Evolutionary conservation across 768 basidiomycete species (phyloP), one percentile per base, ranked within the genome.

Genomic region (Mycena polygramma): DNA sequence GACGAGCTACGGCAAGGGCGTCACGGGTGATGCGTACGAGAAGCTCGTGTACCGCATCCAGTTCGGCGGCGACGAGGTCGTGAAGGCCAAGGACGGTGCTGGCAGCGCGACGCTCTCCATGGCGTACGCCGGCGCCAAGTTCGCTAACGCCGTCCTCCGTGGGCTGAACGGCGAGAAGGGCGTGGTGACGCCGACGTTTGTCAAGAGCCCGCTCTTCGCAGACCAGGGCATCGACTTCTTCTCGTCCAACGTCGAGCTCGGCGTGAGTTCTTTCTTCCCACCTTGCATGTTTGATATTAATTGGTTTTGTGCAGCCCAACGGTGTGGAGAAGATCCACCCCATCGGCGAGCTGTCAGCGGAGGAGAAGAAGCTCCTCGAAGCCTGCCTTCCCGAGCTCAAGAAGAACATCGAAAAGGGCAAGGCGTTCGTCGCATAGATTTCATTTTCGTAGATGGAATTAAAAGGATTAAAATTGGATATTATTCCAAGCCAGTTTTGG

Each of bases 401-500:
- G 90, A 96, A 94, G 91, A 98, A 98, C 90, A 97, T 98, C 76
- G 94, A 94, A 83, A 98, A 96, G 91, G 96, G 96, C 83, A 90
- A 87, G 82, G 87, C 88, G 52, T 95, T 94, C 73, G 92, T 89
- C 74, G 88, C 88, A 59, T 60, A 60, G 30, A 48, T 57, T 24
- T 48, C 22, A 52, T 60, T 59, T n/a, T 36, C 36, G 55, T 70
- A 66, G 70, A 30, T 71, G 64, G 70, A 71, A 66, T 66, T 49
- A 70, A 70, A 64, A 59, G 30, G 30, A 30, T 30, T 30, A 30
- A 30, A 30, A 30, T 30, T 30, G 30, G 30, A 30, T 30, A 30
- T 30, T 6, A 30, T 30, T 30, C 30, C 30, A 30, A 30, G 30
- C 30, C 30, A 30, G 30, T 30, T 6, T 6, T 30, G 30, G 30